Percentiles rank a stretch among this genome's conserved stretches.
Evolutionary conservation across 768 basidiomycete genomes (phyloP).

Genomic region (Boletus bicolor): DNA sequence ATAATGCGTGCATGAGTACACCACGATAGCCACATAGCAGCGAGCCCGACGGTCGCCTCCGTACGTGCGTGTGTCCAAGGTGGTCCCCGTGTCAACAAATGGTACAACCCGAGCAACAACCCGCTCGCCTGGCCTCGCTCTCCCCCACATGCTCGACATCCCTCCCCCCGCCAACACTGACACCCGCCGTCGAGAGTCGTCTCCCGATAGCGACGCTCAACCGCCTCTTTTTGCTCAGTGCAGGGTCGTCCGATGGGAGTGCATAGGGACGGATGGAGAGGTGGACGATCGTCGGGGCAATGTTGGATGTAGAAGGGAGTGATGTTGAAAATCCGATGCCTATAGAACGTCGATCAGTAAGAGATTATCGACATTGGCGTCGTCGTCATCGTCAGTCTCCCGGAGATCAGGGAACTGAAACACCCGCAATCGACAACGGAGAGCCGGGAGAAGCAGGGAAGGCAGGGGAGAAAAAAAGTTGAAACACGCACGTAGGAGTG

Average conservation of each 20-base stretch:
- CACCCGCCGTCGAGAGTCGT: slow-evolving; percentile 15
- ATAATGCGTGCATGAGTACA: background rate
- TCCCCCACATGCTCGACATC: slow-evolving; percentile 8
- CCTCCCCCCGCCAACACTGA: background rate
- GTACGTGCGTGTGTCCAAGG: background rate
- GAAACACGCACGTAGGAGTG: slow-evolving; percentile 52
- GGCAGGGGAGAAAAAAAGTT: too few relatives aligned
- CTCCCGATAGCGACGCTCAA: slow-evolving; percentile 29
- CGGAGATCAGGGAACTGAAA: background rate
- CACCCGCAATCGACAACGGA: background rate
- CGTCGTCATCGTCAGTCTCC: background rate
- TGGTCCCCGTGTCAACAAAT: slow-evolving; percentile 31
- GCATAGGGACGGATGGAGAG: slow-evolving; percentile 65
- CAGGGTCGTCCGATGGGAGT: slow-evolving; percentile 46
- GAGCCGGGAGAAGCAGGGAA: background rate
- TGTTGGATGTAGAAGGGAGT: slow-evolving; percentile 29
- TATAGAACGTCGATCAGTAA: slow-evolving; percentile 12
- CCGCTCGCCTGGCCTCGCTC: slow-evolving; percentile 17
- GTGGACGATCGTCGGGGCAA: slow-evolving; percentile 64
- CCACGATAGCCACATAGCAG: background rate
- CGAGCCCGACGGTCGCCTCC: background rate
- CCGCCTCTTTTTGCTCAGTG: slow-evolving; percentile 54
- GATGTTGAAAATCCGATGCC: slow-evolving; percentile 33
- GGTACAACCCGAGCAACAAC: slow-evolving; percentile 39
- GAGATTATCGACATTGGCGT: background rate